Evolutionary conservation across 208 protist genomes (phyloP).

Genomic region (Trypanosoma brucei): DNA sequence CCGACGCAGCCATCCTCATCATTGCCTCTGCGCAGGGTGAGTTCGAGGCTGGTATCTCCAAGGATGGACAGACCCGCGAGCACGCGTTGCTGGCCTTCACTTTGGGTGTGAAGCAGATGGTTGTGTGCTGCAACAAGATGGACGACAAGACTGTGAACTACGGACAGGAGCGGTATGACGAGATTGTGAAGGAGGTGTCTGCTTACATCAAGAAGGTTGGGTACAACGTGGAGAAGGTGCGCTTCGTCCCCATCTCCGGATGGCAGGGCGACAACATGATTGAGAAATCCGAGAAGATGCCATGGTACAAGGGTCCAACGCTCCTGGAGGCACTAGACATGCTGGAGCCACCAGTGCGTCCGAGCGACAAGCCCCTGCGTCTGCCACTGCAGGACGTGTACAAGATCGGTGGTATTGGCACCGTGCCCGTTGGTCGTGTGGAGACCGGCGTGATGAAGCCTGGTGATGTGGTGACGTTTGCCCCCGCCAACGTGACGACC

Average conservation of each 20-base stretch:
- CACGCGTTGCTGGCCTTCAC: slow-evolving; percentile 88
- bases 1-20: slow-evolving; percentile 87
- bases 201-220: slow-evolving; percentile 88
- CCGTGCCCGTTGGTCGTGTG: slow-evolving; percentile 54
- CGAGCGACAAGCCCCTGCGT: slow-evolving; percentile 93
- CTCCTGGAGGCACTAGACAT: slow-evolving; percentile 91
- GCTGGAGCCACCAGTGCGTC: slow-evolving; percentile 78
- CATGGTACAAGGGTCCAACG: slow-evolving; percentile 90
- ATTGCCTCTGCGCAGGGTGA: slow-evolving; percentile 80
- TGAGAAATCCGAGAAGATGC: slow-evolving; percentile 86
- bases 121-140: slow-evolving; percentile 90
- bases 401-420: slow-evolving; percentile 92
- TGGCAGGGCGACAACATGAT: slow-evolving; percentile 95
- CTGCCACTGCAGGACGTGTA: slow-evolving; percentile 95
- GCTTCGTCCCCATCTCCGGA: slow-evolving; percentile 94
- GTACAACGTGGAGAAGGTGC: slow-evolving; percentile 91
- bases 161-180: slow-evolving; percentile 82
- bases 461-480: slow-evolving; percentile 61
- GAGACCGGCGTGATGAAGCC: slow-evolving; percentile 53
- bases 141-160: slow-evolving; percentile 89
- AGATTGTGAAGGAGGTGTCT: slow-evolving; percentile 78
- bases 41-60: slow-evolving; percentile 93
- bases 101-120: slow-evolving; percentile 88
- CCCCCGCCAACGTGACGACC: slow-evolving; percentile 41
- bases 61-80: slow-evolving; percentile 91